phyloP scores from a whole-genome alignment of 768 basidiomycete genomes.

The Piloderma croceum region DNA sequence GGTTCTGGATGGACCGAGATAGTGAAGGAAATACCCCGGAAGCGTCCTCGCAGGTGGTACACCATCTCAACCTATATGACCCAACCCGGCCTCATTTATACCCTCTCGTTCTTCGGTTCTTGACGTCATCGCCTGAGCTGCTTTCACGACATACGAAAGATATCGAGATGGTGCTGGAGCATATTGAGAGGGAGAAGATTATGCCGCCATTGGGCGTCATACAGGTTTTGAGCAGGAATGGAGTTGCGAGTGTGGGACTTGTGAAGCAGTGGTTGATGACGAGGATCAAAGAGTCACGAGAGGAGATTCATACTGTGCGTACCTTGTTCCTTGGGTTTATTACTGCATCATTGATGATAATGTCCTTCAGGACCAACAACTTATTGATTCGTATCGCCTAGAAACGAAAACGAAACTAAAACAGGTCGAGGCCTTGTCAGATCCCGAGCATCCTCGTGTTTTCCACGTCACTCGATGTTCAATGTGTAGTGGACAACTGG shows the following conservation, averaged over 20 bases:
- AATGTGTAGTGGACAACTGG: constrained; percentile 81
- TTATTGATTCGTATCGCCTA: constrained; percentile 81
- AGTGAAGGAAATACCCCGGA: constrained; percentile 18
- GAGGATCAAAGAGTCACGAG: constrained; percentile 66
- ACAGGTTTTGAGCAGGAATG: constrained; percentile 83
- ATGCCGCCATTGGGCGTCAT: constrained; percentile 89
- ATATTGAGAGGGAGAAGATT: constrained; percentile 75
- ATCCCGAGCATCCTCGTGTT: constrained; percentile 73
- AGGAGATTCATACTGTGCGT: constrained; percentile 77
- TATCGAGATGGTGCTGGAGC: constrained; percentile 62
- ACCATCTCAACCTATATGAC: constrained; percentile 72
- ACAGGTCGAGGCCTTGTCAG: constrained; percentile 76
- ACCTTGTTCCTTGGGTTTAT: constrained; percentile 2
- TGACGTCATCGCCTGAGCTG: constrained; percentile 76
- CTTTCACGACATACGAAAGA: constrained; percentile 68
- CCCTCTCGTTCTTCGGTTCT: constrained; percentile 80
- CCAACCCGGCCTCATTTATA: constrained; percentile 69
- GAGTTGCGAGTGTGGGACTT: constrained; percentile 84
- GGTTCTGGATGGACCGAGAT: constrained; percentile 84
- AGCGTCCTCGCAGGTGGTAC: constrained; percentile 55
- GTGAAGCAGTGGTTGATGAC: constrained; percentile 87
- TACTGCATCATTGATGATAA: constrained; percentile 6
- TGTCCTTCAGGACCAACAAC: constrained; percentile 66
- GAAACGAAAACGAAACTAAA: constrained; percentile 79
- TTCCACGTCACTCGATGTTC: constrained; percentile 96